Conservation (phyloP, 2,329 filamentous ascomycete species). For the Hypoxylon sp. region DNA sequence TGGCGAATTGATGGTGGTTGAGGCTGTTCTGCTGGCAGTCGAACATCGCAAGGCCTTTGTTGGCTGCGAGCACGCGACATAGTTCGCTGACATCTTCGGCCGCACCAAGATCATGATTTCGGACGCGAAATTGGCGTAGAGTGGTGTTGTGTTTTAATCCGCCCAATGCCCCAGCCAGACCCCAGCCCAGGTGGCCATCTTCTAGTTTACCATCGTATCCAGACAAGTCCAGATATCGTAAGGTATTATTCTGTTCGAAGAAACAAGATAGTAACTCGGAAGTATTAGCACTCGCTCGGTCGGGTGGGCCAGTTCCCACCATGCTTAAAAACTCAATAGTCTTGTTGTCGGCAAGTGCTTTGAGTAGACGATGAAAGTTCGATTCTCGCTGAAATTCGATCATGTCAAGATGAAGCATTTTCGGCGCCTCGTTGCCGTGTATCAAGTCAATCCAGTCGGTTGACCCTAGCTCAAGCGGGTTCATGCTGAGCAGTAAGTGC, state of each 20-base stretch:
- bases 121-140: conserved; percentile 61
- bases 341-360: conserved; percentile 58
- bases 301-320: conserved; percentile 61
- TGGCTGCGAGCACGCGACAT: conserved; percentile 58
- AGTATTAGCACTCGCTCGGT: conserved; percentile 56
- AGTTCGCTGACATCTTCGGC: conserved; percentile 51
- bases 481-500: conserved; percentile 60
- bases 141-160: conserved; percentile 56
- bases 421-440: conserved; percentile 57
- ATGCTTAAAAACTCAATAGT: conserved; percentile 62
- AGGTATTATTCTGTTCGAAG: conserved; percentile 59
- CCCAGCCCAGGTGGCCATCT: conserved; percentile 63
- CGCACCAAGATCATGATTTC: conserved; percentile 64
- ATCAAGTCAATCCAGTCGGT: conserved; percentile 60
- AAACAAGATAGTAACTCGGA: conserved; percentile 59
- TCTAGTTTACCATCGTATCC: conserved; percentile 66
- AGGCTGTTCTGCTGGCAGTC: conserved; percentile 65
- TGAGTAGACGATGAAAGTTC: conserved; percentile 61
- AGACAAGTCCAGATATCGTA: conserved; percentile 64
- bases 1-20: conserved; percentile 50
- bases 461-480: conserved; percentile 62
- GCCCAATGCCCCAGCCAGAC: conserved; percentile 60
- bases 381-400: conserved; percentile 62
- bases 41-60: conserved; percentile 59
- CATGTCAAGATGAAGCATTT: conserved; percentile 63